Base-by-base conservation (phyloP, 2,329 filamentous ascomycete genomes). In the Pyrenophora tritici-repentis region DNA sequence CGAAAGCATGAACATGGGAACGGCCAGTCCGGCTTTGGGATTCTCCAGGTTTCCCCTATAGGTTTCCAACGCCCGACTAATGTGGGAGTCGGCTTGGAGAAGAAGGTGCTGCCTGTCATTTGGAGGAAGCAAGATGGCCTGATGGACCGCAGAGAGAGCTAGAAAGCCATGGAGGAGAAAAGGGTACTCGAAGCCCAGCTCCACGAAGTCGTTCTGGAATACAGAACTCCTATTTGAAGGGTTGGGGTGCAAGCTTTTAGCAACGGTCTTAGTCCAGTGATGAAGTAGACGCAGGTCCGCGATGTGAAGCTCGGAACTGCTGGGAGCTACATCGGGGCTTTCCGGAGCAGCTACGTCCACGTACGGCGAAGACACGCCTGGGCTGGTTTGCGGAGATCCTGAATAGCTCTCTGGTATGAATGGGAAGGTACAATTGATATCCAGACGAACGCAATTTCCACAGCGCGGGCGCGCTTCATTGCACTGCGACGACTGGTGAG, bases 351-450 rank as follows among this genome's bases (percentile, higher is more conserved):
- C 17, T 12, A 18, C 38, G 12, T 60, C 52, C 9, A 42, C 40
- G n/a, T 47, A 36, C 2, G 52, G 54, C n/a, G 60, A 51, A 2
- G 49, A 31, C n/a, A 44, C 55, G 16, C 47, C 50, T 7, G 62
- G 56, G 35, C 50, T 61, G 16, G 41, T 55, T 4, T 63, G 58
- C 3, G 58, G 53, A 40, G 63, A 59, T 8, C 49, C 33, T 12
- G 65, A 57, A 36, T 57, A 65, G 16, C 60, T 53, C 16, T 64
- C 59, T 7, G 50, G 29, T 13, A 52, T 40, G 12, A 55, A 35
- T 7, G 67, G 67, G 57, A 66, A 71, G 6, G 59, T 64, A 44
- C 68, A 71, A 16, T 56, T 51, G n/a, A 70, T 68, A 12, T 68
- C 62, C 8, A 70, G 38, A 29, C 68, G 63, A 7, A 65, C 47